Evolutionary conservation across 768 basidiomycete species (phyloP).

Genomic region (Rhodocollybia butyracea): DNA sequence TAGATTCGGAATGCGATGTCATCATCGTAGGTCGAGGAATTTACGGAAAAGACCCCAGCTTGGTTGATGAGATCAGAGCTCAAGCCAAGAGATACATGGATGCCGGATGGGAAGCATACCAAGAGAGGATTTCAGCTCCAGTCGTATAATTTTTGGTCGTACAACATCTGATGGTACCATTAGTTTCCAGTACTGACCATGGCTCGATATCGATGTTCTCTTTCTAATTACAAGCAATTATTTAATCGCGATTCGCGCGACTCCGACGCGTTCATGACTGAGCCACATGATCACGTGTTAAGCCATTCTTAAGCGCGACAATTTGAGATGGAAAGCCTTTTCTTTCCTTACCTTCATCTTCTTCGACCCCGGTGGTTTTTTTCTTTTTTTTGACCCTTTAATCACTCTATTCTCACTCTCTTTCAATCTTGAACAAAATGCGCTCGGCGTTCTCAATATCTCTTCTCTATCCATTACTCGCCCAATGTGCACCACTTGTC

Average conservation of each 20-base stretch:
- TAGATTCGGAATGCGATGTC: constrained; percentile 83
- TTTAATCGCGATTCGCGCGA: no score
- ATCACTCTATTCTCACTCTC: background rate
- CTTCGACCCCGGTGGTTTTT: constrained; percentile 2
- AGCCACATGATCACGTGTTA: background rate
- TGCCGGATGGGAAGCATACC: constrained; percentile 92
- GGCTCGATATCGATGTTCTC: no score
- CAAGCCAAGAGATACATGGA: constrained; percentile 83
- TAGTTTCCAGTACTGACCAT: no score
- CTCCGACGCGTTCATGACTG: no score
- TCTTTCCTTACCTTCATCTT: background rate
- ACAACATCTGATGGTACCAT: no score
- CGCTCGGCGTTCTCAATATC: background rate
- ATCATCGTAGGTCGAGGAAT: constrained; percentile 98
- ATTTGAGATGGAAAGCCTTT: background rate
- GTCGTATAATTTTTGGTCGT: no score
- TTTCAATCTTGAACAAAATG: background rate
- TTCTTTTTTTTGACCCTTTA: background rate
- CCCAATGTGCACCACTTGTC: constrained; percentile 1
- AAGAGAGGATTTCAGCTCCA: constrained; percentile 43
- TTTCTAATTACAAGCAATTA: no score
- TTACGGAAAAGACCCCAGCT: constrained; percentile 60
- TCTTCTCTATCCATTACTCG: background rate
- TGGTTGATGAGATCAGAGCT: constrained; percentile 42
- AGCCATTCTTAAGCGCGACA: background rate